These are phyloP conservation scores for Stenocarpella maydis DNA, from an alignment of 2,329 filamentous ascomycete genomes.

Conservation along the genomic window DNA sequence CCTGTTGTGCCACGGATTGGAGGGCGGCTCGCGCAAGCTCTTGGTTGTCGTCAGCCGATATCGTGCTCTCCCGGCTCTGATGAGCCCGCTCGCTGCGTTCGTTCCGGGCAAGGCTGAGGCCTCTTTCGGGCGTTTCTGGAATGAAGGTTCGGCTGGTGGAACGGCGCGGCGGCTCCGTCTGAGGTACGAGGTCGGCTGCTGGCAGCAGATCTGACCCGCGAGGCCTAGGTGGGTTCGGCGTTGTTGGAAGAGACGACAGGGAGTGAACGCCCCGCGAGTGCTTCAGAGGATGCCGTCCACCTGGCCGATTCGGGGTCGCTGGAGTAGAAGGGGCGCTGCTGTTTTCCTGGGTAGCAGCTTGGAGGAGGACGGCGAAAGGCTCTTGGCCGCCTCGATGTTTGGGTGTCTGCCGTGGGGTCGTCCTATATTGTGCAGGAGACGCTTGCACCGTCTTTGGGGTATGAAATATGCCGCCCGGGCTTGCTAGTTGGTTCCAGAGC, in stretches of 20 bases:
- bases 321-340: constrained; percentile 80
- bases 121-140: constrained; percentile 53
- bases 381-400: constrained; percentile 50
- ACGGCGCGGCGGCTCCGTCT: constrained; percentile 63
- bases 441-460: constrained; percentile 62
- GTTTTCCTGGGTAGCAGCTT: constrained; percentile 81
- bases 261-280: constrained; percentile 83
- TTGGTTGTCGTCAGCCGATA: constrained; percentile 73
- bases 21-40: constrained; percentile 64
- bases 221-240: constrained; percentile 65
- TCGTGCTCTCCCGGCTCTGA: constrained; percentile 85
- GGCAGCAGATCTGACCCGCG: constrained; percentile 64
- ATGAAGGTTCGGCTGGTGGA: constrained; percentile 49
- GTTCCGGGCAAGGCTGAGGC: constrained; percentile 43
- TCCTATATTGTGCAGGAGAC: constrained; percentile 54
- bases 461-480: constrained; percentile 75
- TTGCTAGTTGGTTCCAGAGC: constrained; percentile 81
- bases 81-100: constrained; percentile 55
- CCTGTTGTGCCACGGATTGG: constrained; percentile 55
- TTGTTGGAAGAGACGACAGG: constrained; percentile 83
- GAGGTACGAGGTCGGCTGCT: constrained; percentile 68
- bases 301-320: constrained; percentile 52
- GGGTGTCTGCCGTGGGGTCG: constrained; percentile 61
- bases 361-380: constrained; percentile 80
- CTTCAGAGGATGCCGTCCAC: constrained; percentile 60